Conservation (phyloP, 305 asterid species). For the Fraxinus floribunda region DNA sequence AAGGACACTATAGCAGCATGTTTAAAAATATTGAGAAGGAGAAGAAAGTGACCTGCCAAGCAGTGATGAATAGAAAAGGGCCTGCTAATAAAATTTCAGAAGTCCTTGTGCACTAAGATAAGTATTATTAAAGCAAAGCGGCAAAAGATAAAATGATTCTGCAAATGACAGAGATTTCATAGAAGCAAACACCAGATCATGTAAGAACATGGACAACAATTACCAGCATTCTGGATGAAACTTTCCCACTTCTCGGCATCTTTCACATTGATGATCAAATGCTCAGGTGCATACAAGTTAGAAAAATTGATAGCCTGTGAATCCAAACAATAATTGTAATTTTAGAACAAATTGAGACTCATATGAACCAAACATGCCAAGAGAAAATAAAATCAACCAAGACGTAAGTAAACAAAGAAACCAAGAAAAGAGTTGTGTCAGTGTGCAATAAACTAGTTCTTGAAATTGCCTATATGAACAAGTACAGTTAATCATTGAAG, state of each 20-base stretch:
- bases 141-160: neutral
- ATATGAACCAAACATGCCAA: neutral
- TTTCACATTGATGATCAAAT: conserved; percentile 80
- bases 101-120: neutral
- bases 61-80: neutral
- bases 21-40: neutral
- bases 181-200: conserved; percentile 7
- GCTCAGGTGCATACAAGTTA: conserved; percentile 92
- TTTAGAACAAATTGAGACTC: neutral
- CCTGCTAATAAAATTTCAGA: neutral
- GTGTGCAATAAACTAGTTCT: neutral
- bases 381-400: conserved; percentile 16
- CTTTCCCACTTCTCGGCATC: conserved; percentile 98
- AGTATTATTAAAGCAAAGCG: neutral
- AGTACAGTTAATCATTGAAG: neutral
- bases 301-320: conserved; percentile 81
- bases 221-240: conserved; percentile 94
- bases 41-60: neutral
- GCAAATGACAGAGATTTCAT: neutral
- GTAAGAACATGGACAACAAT: neutral
- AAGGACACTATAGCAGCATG: neutral
- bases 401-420: neutral
- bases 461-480: neutral
- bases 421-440: neutral
- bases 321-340: conserved; percentile 19